These are phyloP conservation scores for Fusarium proliferatum DNA, from an alignment of 2,329 filamentous ascomycete genomes.

Conservation along the genomic window DNA sequence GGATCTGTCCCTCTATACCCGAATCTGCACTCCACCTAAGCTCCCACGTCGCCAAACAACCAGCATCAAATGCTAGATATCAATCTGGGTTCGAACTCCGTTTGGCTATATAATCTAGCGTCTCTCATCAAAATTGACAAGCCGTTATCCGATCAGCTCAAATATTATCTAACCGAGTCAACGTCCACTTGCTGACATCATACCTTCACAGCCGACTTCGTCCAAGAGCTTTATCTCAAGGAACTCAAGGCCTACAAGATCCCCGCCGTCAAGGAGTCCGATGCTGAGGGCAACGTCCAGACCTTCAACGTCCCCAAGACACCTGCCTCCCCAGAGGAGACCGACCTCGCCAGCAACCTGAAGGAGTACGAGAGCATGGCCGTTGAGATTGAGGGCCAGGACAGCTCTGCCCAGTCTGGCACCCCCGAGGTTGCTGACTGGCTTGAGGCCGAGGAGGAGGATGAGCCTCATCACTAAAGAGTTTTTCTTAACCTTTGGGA, in stretches of 20 bases:
- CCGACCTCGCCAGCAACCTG: constrained; percentile 89
- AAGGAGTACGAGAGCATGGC: constrained; percentile 94
- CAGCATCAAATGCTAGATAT: neutral
- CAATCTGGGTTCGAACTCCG: neutral
- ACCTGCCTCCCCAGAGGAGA: constrained; percentile 91
- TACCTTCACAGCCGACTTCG: constrained; percentile 80
- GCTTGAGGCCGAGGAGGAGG: constrained; percentile 84
- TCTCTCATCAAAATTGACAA: neutral
- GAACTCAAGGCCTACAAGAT: constrained; percentile 97
- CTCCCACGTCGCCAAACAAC: constrained; percentile 42
- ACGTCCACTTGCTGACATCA: constrained; percentile 43
- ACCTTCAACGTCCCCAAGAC: constrained; percentile 84
- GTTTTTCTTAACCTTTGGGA: constrained; percentile 9
- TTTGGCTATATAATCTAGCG: neutral
- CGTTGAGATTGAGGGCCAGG: constrained; percentile 93
- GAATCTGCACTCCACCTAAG: constrained; percentile 45
- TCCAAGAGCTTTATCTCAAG: constrained; percentile 97
- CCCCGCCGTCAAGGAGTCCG: constrained; percentile 82
- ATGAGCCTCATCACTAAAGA: constrained; percentile 63
- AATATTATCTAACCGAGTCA: neutral
- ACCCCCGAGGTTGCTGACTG: constrained; percentile 74
- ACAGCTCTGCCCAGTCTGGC: constrained; percentile 69
- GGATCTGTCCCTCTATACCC: constrained; percentile 41
- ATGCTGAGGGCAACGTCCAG: constrained; percentile 91
- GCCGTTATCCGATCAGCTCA: neutral